Evolutionary conservation across 2,329 filamentous ascomycete species (phyloP), one percentile per base, ranked within the genome.

Genomic region (Colletotrichum sp.): DNA sequence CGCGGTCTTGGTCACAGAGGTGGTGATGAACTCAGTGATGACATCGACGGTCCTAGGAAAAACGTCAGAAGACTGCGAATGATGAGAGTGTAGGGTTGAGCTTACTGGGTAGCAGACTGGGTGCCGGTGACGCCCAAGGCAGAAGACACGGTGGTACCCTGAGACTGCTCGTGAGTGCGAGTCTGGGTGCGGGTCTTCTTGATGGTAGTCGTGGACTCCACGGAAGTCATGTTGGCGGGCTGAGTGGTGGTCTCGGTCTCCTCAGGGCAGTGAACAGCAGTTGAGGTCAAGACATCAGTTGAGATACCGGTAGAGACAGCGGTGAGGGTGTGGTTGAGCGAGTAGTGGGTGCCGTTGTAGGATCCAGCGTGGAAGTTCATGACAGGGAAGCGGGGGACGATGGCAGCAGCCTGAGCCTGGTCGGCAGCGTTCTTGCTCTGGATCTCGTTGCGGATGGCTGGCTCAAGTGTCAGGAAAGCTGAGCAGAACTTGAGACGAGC

Each of bases 1-100:
- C 57, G 60, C 63, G 52, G 75, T 77, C 72, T 77, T 60, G 34
- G 75, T 77, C 39, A 75, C 43, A 21, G 75, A 75, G 30, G 77
- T 77, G 16, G 68, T 68, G 15, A 64, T 39, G 59, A 76, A n/a
- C 63, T 73, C 24, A 16, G 73, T 75, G 55, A 74, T n/a, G 24
- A 69, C 28, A 6, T 74, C 21, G 15, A 55, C 24, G 60, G 39
- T 36, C 60, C 74, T 76, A 12, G 21, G 13, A 30, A 12, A n/a
- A 21, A 12, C n/a, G 39, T 75, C 21, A 28, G 67, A 43, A 7
- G 21, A 52, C 18, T 26, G 21, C 18, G 10, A 39, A 52, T 15
- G 24, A 5, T 12, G 28, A 12, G 2, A 9, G 21, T 16, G 21
- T 15, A 48, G 15, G 34, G n/a, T 24, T 18, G 7, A 43, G 52